A percentile compares a stretch with the other conserved stretches of the same genome.
These are phyloP conservation scores for Emydomyces testavorans DNA, from an alignment of 2,329 filamentous ascomycete genomes.

Conservation along the genomic window DNA sequence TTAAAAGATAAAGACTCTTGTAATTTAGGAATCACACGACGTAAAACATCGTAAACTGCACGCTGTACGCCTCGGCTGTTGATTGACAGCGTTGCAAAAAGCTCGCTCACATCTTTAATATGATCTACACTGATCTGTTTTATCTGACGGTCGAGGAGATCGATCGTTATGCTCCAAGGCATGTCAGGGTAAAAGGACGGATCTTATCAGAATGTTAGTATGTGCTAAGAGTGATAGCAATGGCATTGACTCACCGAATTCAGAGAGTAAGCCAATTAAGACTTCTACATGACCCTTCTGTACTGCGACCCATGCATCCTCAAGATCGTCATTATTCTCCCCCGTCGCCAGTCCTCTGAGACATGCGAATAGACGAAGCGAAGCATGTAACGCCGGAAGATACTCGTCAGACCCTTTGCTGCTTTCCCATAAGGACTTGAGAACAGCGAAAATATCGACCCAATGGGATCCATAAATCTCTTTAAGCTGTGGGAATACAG, in stretches of 20 bases:
- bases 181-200: constrained; percentile 46
- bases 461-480: constrained; percentile 85
- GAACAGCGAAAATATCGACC: constrained; percentile 53
- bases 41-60: constrained; percentile 67
- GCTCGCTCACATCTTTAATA: constrained; percentile 52
- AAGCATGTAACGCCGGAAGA: constrained; percentile 57
- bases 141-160: constrained; percentile 58
- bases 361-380: constrained; percentile 56
- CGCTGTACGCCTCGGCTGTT: constrained; percentile 65
- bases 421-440: constrained; percentile 47
- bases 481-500: constrained; percentile 59
- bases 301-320: constrained; percentile 57
- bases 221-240: background rate
- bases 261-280: constrained; percentile 33
- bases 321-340: constrained; percentile 72
- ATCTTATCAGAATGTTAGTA: constrained; percentile 23
- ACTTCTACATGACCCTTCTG: constrained; percentile 49
- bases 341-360: constrained; percentile 46
- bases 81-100: constrained; percentile 67
- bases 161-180: constrained; percentile 63
- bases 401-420: constrained; percentile 39
- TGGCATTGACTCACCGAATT: constrained; percentile 27
- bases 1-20: constrained; percentile 80
- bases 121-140: constrained; percentile 51
- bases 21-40: constrained; percentile 61